Conservation (phyloP, 2,329 filamentous ascomycete species). For the Aspergillus carbonarius region DNA sequence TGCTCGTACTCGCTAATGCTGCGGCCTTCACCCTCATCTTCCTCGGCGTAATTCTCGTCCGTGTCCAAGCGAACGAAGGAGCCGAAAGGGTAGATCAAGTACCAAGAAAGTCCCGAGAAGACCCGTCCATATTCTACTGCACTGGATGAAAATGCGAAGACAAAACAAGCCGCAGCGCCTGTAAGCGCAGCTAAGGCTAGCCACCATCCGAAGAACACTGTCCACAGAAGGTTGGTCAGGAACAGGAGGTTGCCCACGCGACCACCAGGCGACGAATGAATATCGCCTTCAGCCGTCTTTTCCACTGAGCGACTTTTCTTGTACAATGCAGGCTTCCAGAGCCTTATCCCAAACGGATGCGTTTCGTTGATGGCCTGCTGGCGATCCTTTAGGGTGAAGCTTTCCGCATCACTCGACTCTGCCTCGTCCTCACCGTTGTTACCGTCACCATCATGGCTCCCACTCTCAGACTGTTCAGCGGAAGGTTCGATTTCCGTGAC, state of each 20-base stretch:
- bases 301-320: slow-evolving; percentile 97
- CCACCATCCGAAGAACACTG: slow-evolving; percentile 94
- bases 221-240: slow-evolving; percentile 89
- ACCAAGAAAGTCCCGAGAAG: slow-evolving; percentile 78
- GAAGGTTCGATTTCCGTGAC: slow-evolving; percentile 24
- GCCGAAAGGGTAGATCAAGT: slow-evolving; percentile 94
- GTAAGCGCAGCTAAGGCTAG: slow-evolving; percentile 72
- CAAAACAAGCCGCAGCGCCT: slow-evolving; percentile 74
- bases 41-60: slow-evolving; percentile 89
- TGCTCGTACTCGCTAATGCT: slow-evolving; percentile 99
- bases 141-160: slow-evolving; percentile 76
- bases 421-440: slow-evolving; percentile 65
- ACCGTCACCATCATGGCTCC: slow-evolving; percentile 27
- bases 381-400: slow-evolving; percentile 94
- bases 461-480: slow-evolving; percentile 20
- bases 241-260: slow-evolving; percentile 81
- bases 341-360: slow-evolving; percentile 95
- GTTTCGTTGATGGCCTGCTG: slow-evolving; percentile 98
- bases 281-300: slow-evolving; percentile 92
- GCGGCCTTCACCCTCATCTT: slow-evolving; percentile 91
- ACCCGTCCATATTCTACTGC: slow-evolving; percentile 82
- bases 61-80: slow-evolving; percentile 92
- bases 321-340: slow-evolving; percentile 98
- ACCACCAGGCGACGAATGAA: slow-evolving; percentile 89
- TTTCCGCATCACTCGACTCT: slow-evolving; percentile 86